Conservation (phyloP, 1,139 yeast species). For the Candida dubliniensis region DNA sequence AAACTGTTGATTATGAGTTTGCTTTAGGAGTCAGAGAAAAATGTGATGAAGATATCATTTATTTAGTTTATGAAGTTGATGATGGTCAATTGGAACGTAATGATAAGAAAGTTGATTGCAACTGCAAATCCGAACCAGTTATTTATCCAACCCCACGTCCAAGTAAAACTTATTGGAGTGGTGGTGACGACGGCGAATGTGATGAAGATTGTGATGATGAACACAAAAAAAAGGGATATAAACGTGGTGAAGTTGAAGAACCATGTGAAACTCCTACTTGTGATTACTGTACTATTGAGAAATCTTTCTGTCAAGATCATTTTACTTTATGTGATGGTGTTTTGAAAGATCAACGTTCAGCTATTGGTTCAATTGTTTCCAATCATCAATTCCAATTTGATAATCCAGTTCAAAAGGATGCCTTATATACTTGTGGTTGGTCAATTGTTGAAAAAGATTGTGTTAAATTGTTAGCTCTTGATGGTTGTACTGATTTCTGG, state of each 20-base stretch:
- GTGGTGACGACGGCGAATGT: neutral
- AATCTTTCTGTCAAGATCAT: neutral
- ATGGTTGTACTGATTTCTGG: conserved; percentile 20
- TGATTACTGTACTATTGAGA: conserved; percentile 1
- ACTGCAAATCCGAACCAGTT: neutral
- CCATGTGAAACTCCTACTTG: neutral
- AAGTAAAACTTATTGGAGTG: neutral
- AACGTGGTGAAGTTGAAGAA: neutral
- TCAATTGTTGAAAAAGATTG: conserved; percentile 18
- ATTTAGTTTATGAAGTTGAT: conserved; percentile 6
- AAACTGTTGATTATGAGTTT: conserved; percentile 8
- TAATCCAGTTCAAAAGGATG: conserved; percentile 26
- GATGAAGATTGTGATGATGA: neutral
- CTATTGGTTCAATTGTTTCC: conserved; percentile 46
- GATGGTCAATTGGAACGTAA: conserved; percentile 11
- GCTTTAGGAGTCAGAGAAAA: conserved; percentile 10
- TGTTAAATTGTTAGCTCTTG: conserved; percentile 22
- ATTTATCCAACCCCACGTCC: neutral
- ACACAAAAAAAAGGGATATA: neutral
- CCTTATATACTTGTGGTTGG: conserved; percentile 11
- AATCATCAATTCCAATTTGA: conserved; percentile 49
- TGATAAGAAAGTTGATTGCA: neutral
- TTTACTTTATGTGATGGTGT: conserved; percentile 52
- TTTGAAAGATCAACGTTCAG: conserved; percentile 33
- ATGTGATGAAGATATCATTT: conserved; percentile 5